A percentile compares a stretch with the other conserved stretches of the same genome.
Conservation (phyloP, 2,329 filamentous ascomycete genomes). For the Fusarium succisae region DNA sequence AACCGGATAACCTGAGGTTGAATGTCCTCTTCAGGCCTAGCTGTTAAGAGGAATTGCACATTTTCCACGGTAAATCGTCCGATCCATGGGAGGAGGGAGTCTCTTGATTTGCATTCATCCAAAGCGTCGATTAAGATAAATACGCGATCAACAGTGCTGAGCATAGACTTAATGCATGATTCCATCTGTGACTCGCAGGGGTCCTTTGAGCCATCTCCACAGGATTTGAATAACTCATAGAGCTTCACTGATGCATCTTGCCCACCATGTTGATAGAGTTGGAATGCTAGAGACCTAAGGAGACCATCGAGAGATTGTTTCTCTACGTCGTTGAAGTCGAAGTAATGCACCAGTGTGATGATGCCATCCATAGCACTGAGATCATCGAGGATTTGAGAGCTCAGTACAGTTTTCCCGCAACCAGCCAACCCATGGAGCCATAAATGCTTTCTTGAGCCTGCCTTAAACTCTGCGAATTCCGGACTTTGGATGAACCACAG, state of each 20-base stretch:
- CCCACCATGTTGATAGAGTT: background rate
- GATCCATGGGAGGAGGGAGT: background rate
- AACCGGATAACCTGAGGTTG: fast-evolving
- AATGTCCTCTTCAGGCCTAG: fast-evolving
- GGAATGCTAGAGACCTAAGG: conserved; percentile 19
- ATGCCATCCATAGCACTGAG: background rate
- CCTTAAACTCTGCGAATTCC: no score
- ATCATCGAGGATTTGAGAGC: conserved; percentile 23
- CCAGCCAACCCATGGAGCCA: no score
- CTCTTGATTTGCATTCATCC: background rate
- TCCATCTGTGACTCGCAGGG: fast-evolving
- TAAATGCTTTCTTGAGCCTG: no score
- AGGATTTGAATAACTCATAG: background rate
- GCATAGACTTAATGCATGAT: background rate
- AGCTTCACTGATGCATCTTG: background rate
- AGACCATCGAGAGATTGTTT: conserved; percentile 32
- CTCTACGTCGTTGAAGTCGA: conserved; percentile 30
- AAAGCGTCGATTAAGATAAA: background rate
- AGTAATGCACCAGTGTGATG: conserved; percentile 24
- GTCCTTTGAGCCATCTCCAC: background rate
- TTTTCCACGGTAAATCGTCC: fast-evolving
- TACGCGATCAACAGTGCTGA: fast-evolving
- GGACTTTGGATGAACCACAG: no score
- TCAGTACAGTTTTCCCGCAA: conserved; percentile 28
- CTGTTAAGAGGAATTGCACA: fast-evolving